phyloP scores from a whole-genome alignment of 108 stramenopile species.

The Asterionellopsis glacialis region DNA sequence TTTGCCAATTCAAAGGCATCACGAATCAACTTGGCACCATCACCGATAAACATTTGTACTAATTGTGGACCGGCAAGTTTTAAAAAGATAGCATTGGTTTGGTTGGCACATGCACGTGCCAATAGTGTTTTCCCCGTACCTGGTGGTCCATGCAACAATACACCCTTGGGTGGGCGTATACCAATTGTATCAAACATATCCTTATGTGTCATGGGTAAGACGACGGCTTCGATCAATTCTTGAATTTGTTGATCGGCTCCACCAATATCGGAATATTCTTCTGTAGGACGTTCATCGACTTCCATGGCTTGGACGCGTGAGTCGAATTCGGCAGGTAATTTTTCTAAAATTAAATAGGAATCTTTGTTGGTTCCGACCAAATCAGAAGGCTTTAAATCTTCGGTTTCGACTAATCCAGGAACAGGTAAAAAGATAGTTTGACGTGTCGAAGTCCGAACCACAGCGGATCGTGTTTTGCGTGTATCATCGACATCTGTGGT shows the following conservation, averaged over 20 bases:
- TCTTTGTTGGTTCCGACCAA: conserved; percentile 99
- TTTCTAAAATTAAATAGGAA: conserved; percentile 98
- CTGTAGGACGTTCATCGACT: conserved; percentile 97
- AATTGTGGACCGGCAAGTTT: conserved; percentile 98
- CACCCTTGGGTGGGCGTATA: conserved; percentile 99
- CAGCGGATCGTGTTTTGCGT: conserved; percentile 78
- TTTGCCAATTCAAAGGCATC: conserved; percentile 99
- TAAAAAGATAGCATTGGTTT: conserved; percentile 98
- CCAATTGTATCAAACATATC: conserved; percentile 98
- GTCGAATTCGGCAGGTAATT: conserved; percentile 99
- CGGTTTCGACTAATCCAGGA: conserved; percentile 95
- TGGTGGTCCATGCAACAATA: conserved; percentile 93
- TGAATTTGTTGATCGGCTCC: conserved; percentile 98
- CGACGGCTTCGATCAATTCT: conserved; percentile 99
- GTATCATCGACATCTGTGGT: conserved; percentile 68
- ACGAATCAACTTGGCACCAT: conserved; percentile 98
- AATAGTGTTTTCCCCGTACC: conserved; percentile 99
- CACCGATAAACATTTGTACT: conserved; percentile 99
- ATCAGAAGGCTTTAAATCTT: conserved; percentile 95
- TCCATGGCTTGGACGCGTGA: conserved; percentile 99
- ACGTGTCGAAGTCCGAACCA: conserved; percentile 83
- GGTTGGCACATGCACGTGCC: conserved; percentile 98
- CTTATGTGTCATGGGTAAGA: conserved; percentile 98
- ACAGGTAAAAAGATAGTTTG: conserved; percentile 99
- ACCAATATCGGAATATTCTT: conserved; percentile 97